Evolutionary conservation across 371 early-diverging fungal species (phyloP).

Genomic region (Mucor racemosus): DNA sequence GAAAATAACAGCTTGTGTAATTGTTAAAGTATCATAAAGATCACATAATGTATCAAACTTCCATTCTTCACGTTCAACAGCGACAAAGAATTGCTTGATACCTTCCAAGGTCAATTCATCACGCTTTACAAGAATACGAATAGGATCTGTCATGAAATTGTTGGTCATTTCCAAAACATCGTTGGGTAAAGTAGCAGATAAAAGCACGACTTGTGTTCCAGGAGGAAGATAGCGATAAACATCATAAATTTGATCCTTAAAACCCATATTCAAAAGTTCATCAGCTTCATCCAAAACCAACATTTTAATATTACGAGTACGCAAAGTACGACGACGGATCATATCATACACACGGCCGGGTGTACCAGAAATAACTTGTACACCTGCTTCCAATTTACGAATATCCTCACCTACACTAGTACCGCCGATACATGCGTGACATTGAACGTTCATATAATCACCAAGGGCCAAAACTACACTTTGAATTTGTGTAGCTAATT

Average conservation of each 20-base stretch:
- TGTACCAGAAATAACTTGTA: conserved; percentile 98
- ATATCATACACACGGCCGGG: conserved; percentile 99
- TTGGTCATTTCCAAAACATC: conserved; percentile 97
- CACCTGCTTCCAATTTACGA: conserved; percentile 83
- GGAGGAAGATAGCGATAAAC: conserved; percentile 95
- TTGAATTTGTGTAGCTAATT: conserved; percentile 98
- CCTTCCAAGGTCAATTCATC: conserved; percentile 99
- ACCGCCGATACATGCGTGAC: conserved; percentile 98
- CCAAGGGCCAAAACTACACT: conserved; percentile 91
- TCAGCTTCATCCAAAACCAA: conserved; percentile 99
- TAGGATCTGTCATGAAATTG: conserved; percentile 98
- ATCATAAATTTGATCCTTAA: conserved; percentile 99
- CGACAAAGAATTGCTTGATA: conserved; percentile 99
- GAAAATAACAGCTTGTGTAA: conserved; percentile 99
- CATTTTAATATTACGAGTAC: conserved; percentile 92
- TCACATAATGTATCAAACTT: conserved; percentile 97
- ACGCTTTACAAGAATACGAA: conserved; percentile 99
- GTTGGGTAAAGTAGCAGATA: conserved; percentile 97
- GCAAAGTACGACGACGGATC: conserved; percentile 91
- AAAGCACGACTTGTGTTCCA: conserved; percentile 96
- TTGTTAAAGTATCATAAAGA: conserved; percentile 93
- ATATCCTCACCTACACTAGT: conserved; percentile 93
- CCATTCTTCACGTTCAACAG: conserved; percentile 96
- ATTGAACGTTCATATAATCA: conserved; percentile 93
- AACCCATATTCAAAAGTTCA: conserved; percentile 97